Evolutionary conservation across 495 filamentous ascomycete species (phyloP).

Genomic region (Opeltia flavorubescens): DNA sequence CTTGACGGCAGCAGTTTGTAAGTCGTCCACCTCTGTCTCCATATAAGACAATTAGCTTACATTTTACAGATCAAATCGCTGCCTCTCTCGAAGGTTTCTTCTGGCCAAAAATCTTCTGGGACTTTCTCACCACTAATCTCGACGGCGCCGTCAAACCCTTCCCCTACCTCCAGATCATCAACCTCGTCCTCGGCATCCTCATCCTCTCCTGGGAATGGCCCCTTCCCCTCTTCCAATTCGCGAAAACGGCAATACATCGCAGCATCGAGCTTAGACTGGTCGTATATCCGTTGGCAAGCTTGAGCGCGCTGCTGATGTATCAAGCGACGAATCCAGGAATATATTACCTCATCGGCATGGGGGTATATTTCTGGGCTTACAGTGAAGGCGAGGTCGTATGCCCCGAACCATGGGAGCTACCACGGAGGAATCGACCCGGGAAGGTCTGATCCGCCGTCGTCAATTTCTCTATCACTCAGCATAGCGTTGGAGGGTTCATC

Average conservation of each 20-base stretch:
- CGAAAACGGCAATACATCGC: slow-evolving; percentile 51
- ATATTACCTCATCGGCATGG: slow-evolving; percentile 81
- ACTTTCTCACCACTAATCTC: slow-evolving; percentile 85
- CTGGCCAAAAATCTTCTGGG: slow-evolving; percentile 99
- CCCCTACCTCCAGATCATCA: slow-evolving; percentile 85
- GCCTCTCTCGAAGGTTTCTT: slow-evolving; percentile 80
- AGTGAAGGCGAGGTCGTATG: slow-evolving; percentile 88
- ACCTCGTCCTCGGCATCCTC: slow-evolving; percentile 75
- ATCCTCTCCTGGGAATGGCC: slow-evolving; percentile 90
- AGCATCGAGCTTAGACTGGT: slow-evolving; percentile 77
- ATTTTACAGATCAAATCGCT: slow-evolving; percentile 59
- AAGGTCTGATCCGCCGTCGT: too few relatives aligned
- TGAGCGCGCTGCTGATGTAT: slow-evolving; percentile 54
- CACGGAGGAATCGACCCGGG: slow-evolving; percentile 13
- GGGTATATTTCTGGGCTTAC: slow-evolving; percentile 91
- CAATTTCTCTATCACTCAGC: too few relatives aligned
- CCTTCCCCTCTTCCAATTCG: slow-evolving; percentile 36
- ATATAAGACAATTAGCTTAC: slow-evolving; percentile 13
- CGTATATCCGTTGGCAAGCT: slow-evolving; percentile 67
- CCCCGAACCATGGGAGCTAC: slow-evolving; percentile 43
- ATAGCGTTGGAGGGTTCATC: background rate
- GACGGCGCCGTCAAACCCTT: slow-evolving; percentile 72
- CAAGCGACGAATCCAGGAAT: slow-evolving; percentile 85
- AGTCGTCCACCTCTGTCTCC: slow-evolving; percentile 21
- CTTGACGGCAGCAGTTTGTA: slow-evolving; percentile 73